Percentiles rank a stretch among this genome's conserved stretches.
phyloP scores from a whole-genome alignment of 345 rosid species.

The Pistacia integerrima region DNA sequence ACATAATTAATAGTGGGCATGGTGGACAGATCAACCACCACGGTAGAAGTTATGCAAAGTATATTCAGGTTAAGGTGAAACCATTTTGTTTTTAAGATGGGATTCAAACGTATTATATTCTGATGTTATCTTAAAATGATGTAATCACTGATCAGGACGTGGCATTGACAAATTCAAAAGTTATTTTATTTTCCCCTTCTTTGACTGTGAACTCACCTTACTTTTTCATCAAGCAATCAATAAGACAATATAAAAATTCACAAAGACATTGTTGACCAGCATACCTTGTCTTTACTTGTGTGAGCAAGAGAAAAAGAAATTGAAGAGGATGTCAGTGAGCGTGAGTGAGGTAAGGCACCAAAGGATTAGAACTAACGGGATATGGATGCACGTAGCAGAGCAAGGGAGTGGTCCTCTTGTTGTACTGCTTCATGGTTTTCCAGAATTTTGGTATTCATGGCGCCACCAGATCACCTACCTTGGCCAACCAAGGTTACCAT shows the following conservation, averaged over 20 bases:
- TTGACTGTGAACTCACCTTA: neutral
- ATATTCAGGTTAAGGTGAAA: no score
- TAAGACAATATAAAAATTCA: neutral
- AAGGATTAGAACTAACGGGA: constrained; percentile 50
- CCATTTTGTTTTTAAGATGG: no score
- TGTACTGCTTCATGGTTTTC: constrained; percentile 71
- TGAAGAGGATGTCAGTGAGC: neutral
- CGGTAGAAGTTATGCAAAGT: no score
- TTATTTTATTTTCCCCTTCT: neutral
- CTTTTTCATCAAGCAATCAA: neutral
- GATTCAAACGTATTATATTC: no score
- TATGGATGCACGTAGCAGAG: constrained; percentile 54
- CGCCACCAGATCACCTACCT: constrained; percentile 61
- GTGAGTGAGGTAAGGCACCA: constrained; percentile 33
- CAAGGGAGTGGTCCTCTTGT: constrained; percentile 65
- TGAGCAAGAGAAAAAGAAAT: neutral
- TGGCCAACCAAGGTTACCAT: constrained; percentile 61
- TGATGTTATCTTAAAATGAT: no score
- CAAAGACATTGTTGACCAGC: no score
- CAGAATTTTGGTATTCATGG: constrained; percentile 79
- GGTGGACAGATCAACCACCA: no score
- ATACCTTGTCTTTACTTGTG: neutral
- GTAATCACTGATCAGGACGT: no score
- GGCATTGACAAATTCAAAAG: no score
- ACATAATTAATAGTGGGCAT: no score